phyloP scores from a whole-genome alignment of 2,329 filamentous ascomycete species.

The Aspergillus oerlinghausenensis region DNA sequence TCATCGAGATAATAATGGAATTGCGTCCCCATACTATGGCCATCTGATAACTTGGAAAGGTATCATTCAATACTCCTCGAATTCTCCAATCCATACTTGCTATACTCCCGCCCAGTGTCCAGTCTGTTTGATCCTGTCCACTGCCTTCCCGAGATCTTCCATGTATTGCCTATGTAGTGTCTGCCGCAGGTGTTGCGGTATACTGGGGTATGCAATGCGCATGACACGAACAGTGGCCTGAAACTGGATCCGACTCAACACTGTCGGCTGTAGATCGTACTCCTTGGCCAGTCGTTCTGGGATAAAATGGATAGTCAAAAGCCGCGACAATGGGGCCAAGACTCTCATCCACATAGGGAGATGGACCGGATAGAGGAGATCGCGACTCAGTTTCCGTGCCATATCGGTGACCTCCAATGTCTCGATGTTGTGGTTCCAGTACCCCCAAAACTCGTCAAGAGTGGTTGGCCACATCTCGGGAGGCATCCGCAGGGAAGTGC shows the following conservation, averaged over 20 bases:
- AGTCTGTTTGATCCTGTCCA: slow-evolving; percentile 8
- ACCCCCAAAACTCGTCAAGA: slow-evolving; percentile 23
- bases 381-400: slow-evolving; percentile 17
- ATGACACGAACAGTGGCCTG: slow-evolving; percentile 6
- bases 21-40: too few relatives aligned
- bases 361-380: slow-evolving; percentile 12
- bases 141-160: slow-evolving; percentile 12
- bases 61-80: not conserved
- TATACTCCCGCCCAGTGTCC: slow-evolving; percentile 7
- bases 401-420: slow-evolving; percentile 23
- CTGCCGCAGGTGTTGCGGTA: slow-evolving; percentile 4
- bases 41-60: not conserved
- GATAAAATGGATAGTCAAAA: slow-evolving; percentile 6
- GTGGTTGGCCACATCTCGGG: slow-evolving; percentile 26
- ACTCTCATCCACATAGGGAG: slow-evolving; percentile 4
- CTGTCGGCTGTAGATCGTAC: slow-evolving; percentile 11
- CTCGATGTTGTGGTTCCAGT: slow-evolving; percentile 26
- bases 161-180: slow-evolving; percentile 7
- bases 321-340: not conserved
- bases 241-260: slow-evolving; percentile 3
- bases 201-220: slow-evolving; percentile 5
- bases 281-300: slow-evolving; percentile 7
- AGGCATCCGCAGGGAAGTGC: slow-evolving; percentile 17
- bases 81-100: not conserved
- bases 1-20: too few relatives aligned